Percentiles rank a stretch among this genome's conserved stretches.
phyloP scores from a whole-genome alignment of 2,329 filamentous ascomycete genomes.

The Colletotrichum tropicale region DNA sequence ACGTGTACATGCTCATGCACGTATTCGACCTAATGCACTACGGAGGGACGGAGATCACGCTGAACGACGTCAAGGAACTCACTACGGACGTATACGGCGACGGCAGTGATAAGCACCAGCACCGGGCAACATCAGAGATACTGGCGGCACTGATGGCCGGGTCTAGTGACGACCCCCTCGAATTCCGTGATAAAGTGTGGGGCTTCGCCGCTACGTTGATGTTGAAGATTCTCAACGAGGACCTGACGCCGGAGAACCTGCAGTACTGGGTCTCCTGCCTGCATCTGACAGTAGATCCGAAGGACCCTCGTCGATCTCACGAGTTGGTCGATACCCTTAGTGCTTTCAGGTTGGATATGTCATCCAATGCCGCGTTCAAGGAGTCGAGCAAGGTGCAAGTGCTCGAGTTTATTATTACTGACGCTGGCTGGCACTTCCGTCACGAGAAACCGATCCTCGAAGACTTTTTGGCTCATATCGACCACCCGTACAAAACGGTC shows the following conservation, averaged over 20 bases:
- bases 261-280: conserved; percentile 95
- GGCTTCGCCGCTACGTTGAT: conserved; percentile 89
- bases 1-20: conserved; percentile 85
- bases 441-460: conserved; percentile 85
- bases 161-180: conserved; percentile 76
- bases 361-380: conserved; percentile 96
- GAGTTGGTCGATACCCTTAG: conserved; percentile 85
- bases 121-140: conserved; percentile 94
- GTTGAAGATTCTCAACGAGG: conserved; percentile 85
- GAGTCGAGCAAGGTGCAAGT: conserved; percentile 96
- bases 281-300: conserved; percentile 84
- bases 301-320: conserved; percentile 86
- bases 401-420: conserved; percentile 84
- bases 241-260: conserved; percentile 90
- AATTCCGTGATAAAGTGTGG: conserved; percentile 81
- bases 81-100: conserved; percentile 82
- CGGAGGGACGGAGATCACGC: conserved; percentile 76
- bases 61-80: conserved; percentile 87
- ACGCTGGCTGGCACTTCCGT: conserved; percentile 96
- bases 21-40: conserved; percentile 89
- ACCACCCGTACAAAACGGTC: conserved; percentile 97
- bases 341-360: conserved; percentile 89
- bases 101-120: conserved; percentile 96
- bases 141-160: conserved; percentile 83
- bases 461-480: conserved; percentile 88